Evolutionary conservation across 2,329 filamentous ascomycete genomes (phyloP).

Genomic region (Venturia nashicola): DNA sequence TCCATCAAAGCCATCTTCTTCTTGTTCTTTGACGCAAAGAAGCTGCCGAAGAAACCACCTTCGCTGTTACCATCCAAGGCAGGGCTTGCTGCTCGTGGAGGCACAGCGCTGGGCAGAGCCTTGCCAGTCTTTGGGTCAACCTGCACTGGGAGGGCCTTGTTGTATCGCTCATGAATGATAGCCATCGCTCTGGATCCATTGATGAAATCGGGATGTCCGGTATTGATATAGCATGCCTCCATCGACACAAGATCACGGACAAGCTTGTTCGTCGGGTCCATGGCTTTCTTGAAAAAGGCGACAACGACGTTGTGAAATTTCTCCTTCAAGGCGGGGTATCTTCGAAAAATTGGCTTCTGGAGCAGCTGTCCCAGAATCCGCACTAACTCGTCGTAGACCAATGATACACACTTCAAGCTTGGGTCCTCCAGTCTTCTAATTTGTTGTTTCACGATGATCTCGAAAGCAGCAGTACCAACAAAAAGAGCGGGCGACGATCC

Average conservation of each 20-base stretch:
- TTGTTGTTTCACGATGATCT: conserved; percentile 96
- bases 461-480: conserved; percentile 95
- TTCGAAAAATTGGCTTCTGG: conserved; percentile 76
- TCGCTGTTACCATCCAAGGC: conserved; percentile 52
- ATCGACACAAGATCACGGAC: conserved; percentile 86
- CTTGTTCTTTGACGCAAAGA: conserved; percentile 99
- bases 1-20: conserved; percentile 99
- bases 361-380: conserved; percentile 87
- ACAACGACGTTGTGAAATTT: conserved; percentile 93
- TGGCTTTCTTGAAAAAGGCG: conserved; percentile 91
- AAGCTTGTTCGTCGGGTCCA: conserved; percentile 97
- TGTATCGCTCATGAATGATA: conserved; percentile 89
- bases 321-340: conserved; percentile 92
- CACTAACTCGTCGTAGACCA: conserved; percentile 95
- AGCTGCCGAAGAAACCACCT: conserved; percentile 88
- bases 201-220: conserved; percentile 92
- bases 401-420: conserved; percentile 89
- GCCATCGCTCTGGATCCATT: conserved; percentile 96
- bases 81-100: conserved; percentile 64
- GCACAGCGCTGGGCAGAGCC: conserved; percentile 57
- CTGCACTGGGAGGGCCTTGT: conserved; percentile 65
- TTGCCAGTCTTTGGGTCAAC: conserved; percentile 99
- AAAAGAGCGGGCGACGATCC: conserved; percentile 93
- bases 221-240: conserved; percentile 98
- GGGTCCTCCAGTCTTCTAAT: conserved; percentile 95